Conservation (phyloP, 805 yeast species). For the Pichia californica region DNA sequence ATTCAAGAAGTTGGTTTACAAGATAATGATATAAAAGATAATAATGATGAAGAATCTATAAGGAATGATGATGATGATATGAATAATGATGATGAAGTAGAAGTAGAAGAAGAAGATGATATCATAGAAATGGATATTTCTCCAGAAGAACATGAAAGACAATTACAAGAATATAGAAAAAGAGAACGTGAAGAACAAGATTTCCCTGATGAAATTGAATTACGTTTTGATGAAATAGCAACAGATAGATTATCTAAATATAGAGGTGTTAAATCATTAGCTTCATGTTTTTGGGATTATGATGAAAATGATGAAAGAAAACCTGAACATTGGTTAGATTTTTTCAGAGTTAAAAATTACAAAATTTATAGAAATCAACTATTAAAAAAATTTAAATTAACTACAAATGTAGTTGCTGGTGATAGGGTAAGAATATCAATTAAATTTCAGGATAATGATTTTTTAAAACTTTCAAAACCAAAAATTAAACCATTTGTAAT, state of each 20-base stretch:
- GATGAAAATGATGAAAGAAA: slow-evolving; percentile 68
- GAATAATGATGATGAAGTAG: slow-evolving; percentile 26
- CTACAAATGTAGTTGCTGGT: slow-evolving; percentile 54
- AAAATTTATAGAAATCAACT: slow-evolving; percentile 68
- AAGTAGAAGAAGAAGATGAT: slow-evolving; percentile 36
- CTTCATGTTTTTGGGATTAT: slow-evolving; percentile 79
- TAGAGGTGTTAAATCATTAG: slow-evolving; percentile 80
- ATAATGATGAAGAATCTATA: slow-evolving; percentile 17
- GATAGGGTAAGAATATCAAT: slow-evolving; percentile 54
- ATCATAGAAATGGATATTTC: slow-evolving; percentile 60
- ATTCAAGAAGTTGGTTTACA: slow-evolving; percentile 35
- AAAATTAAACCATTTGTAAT: slow-evolving; percentile 48
- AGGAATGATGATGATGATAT: slow-evolving; percentile 28
- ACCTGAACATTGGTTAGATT: slow-evolving; percentile 73
- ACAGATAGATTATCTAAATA: slow-evolving; percentile 68
- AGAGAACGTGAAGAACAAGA: slow-evolving; percentile 78
- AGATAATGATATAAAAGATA: slow-evolving; percentile 18
- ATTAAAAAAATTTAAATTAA: slow-evolving; percentile 48
- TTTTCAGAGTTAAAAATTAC: slow-evolving; percentile 69
- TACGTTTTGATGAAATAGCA: slow-evolving; percentile 70
- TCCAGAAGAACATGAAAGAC: slow-evolving; percentile 79
- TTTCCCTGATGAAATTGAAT: slow-evolving; percentile 93
- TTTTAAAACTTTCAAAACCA: slow-evolving; percentile 40
- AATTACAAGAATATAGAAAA: slow-evolving; percentile 59
- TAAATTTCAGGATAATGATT: slow-evolving; percentile 44